Evolutionary conservation across 2,329 filamentous ascomycete genomes (phyloP).

Genomic region (Trichophyton mentagrophytes): DNA sequence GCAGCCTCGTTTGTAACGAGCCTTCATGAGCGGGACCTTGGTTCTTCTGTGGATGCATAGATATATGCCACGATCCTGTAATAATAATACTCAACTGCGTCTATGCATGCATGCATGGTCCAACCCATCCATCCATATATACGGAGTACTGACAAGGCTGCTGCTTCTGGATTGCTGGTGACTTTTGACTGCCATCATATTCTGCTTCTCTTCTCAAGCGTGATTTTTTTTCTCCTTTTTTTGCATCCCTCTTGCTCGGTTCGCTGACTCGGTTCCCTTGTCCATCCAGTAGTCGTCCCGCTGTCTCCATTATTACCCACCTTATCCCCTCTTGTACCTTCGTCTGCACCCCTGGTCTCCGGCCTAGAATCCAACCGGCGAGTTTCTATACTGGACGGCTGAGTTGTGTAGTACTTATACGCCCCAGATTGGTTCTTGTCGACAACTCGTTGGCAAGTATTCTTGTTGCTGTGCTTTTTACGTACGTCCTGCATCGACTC

Average conservation of each 20-base stretch:
- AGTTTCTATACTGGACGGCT: not conserved
- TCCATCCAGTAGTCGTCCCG: not conserved
- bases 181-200: not conserved
- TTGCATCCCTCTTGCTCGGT: not conserved
- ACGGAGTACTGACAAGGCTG: slow-evolving; percentile 1
- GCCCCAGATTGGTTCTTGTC: not conserved
- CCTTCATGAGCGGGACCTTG: not conserved
- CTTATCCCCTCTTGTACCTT: too few species aligned
- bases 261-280: not conserved
- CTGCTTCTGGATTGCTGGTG: not conserved
- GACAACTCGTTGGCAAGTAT: not conserved
- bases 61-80: slow-evolving; percentile 2
- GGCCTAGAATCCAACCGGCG: not conserved
- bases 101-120: slow-evolving; percentile 1
- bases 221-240: not conserved
- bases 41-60: not conserved
- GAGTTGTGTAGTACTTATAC: not conserved
- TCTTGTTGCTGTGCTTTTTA: not conserved
- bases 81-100: slow-evolving; percentile 2
- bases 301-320: not conserved
- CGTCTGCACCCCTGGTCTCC: not conserved
- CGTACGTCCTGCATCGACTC: not conserved
- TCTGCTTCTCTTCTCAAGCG: not conserved
- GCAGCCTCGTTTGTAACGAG: not conserved
- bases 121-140: not conserved